Evolutionary conservation across 176 grass and related monocot species (phyloP).

Genomic region (Paspalum vaginatum): DNA sequence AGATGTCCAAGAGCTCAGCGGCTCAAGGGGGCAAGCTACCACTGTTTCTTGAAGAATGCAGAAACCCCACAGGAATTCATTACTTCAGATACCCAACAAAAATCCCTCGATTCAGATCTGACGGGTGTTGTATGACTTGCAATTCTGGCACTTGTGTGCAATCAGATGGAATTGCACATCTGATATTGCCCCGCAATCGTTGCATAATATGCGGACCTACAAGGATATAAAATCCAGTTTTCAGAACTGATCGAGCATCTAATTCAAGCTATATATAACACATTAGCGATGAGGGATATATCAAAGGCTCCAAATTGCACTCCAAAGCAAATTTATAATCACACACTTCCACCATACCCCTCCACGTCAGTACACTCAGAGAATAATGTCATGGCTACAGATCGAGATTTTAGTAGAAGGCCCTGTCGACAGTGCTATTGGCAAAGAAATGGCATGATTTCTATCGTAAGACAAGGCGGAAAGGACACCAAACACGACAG

Average conservation of each 20-base stretch:
- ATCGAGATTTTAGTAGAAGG: neutral
- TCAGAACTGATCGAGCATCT: neutral
- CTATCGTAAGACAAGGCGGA: neutral
- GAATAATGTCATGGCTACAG: neutral
- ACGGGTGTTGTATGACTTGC: slow-evolving; percentile 95
- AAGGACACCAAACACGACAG: neutral
- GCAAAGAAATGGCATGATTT: neutral
- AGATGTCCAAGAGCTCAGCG: neutral
- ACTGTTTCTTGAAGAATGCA: slow-evolving; percentile 3
- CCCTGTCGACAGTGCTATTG: neutral
- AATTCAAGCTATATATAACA: neutral
- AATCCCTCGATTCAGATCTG: slow-evolving; percentile 52
- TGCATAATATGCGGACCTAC: slow-evolving; percentile 88
- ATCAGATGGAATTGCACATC: slow-evolving; percentile 80
- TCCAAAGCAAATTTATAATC: neutral
- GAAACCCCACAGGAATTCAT: neutral
- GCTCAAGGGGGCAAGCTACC: neutral
- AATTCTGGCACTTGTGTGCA: slow-evolving; percentile 85
- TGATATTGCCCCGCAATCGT: slow-evolving; percentile 68
- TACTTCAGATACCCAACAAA: slow-evolving; percentile 35
- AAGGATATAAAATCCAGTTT: slow-evolving; percentile 5
- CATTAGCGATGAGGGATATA: neutral
- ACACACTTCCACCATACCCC: neutral
- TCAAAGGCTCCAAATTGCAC: no score
- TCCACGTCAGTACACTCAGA: neutral